Evolutionary conservation across 2,329 filamentous ascomycete genomes (phyloP), one percentile per base, ranked within the genome.

Genomic region (Calonectria naviculata): DNA sequence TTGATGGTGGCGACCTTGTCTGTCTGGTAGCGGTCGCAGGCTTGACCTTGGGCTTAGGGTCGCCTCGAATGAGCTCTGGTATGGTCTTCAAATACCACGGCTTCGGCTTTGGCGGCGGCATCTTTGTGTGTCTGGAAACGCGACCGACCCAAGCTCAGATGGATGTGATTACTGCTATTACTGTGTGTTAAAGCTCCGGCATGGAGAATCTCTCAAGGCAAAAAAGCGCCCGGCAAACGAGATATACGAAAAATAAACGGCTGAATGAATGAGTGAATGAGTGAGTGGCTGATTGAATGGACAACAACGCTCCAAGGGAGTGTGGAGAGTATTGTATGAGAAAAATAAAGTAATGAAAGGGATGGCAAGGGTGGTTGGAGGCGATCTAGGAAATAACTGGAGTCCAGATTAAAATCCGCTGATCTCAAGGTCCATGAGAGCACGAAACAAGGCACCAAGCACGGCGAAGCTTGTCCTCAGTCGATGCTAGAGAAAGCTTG

Each of bases 321-420:
- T 58, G 52, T 34, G 52, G 52, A 21, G 52, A 41, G 52, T 58
- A 58, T 58, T 58, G 52, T 24, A 46, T 31, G 52, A 58, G 52
- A 58, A 58, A 58, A 58, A 58, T 36, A 58, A 58, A 21, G 52
- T 58, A 58, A 15, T 24, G 52, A 58, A 58, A 58, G 52, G 52
- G 52, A 36, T 34, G 52, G 24, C 31, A 31, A 58, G 34, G 34
- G 49, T 58, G 52, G 52, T 36, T 36, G 24, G 52, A 38, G 21
- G 21, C 52, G 52, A 58, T 58, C 52, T 58, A 21, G 52, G 52
- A 58, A 58, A 58, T 58, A 58, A 38, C 52, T 58, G 52, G 52
- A 58, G 52, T 29, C 52, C 34, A 58, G 52, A 58, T 58, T 58
- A 58, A 58, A 58, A 38, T 36, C n/a, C 52, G 52, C 52, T 38